Evolutionary conservation across 495 filamentous ascomycete genomes (phyloP), one percentile per base, ranked within the genome.

Genomic region (Pseudoneurospora amorphoporcata): DNA sequence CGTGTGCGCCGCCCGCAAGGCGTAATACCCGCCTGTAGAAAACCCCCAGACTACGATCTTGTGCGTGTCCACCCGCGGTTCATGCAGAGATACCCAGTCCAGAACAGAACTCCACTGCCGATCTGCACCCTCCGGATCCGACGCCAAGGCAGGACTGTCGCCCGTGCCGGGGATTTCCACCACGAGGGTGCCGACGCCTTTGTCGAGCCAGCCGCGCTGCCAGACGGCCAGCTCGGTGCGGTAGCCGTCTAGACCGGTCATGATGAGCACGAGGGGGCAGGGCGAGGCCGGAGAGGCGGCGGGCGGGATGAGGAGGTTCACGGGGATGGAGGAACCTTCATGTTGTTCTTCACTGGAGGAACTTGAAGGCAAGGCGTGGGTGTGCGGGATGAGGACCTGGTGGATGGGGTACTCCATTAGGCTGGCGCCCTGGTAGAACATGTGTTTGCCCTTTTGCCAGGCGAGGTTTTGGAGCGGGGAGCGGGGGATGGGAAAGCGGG

Each of bases 111-210:
- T 78, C 90, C 89, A 92, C 35, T 87, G 82, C 3, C 89, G 83
- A 42, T 88, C 87, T 1, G 81, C 71, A 47, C 76, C 77, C 7
- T 76, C 72, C 0, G 85, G 81, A 45, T 86, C 84, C n/a, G n/a
- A n/a, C n/a, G 80, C 82, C 41, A 84, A 83, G 0, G 90, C 90
- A 16, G 91, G 91, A 61, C 84, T 91, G 78, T 94, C 91, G 6
- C 88, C 91, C 0, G 91, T 94, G 0, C 91, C 91, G 0, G 91
- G 91, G 72, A 94, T 92, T 81, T 94, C 91, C 35, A 87, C 85
- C 32, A 91, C 81, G 1, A 92, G 79, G 3, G 79, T 84, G 14
- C 83, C 89, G 78, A 83, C 87, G 68, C 84, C 87, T 69, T 85
- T 86, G 73, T 82, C 81, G 35, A 85, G 77, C 70, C 85, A 91